A percentile compares a stretch with the other conserved stretches of the same genome.
Conservation (phyloP, 139 green algal genomes). For the Volvox reticuliferus region DNA sequence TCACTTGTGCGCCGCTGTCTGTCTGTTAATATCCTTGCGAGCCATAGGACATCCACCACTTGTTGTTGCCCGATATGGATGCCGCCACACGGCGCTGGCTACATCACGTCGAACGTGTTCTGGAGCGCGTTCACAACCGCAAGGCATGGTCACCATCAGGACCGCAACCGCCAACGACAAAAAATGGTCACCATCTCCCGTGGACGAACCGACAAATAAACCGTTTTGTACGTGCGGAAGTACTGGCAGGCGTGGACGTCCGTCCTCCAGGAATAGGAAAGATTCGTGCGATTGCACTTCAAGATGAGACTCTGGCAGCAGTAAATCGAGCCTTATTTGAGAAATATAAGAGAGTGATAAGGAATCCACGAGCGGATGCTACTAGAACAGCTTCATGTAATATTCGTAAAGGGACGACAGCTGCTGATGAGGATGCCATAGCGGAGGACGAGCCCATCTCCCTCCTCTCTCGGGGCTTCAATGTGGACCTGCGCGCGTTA, state of each 20-base stretch:
- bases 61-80: not conserved
- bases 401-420: too few species aligned
- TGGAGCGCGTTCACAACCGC: not conserved
- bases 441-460: too few species aligned
- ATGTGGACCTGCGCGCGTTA: too few species aligned
- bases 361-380: too few species aligned
- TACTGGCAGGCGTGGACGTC: not conserved
- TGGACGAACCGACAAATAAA: conserved; percentile 22
- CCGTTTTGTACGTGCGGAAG: not conserved
- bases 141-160: not conserved
- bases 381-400: too few species aligned
- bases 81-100: conserved; percentile 2
- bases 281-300: not conserved
- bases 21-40: not conserved
- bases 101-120: not conserved
- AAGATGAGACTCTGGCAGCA: not conserved
- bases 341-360: too few species aligned
- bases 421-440: too few species aligned
- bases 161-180: not conserved
- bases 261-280: not conserved
- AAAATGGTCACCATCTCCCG: not conserved
- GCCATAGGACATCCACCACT: not conserved
- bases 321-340: too few species aligned
- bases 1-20: too few species aligned
- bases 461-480: too few species aligned